Evolutionary conservation across 768 basidiomycete species (phyloP), one percentile per base, ranked within the genome.

Genomic region (Serendipita sp.): DNA sequence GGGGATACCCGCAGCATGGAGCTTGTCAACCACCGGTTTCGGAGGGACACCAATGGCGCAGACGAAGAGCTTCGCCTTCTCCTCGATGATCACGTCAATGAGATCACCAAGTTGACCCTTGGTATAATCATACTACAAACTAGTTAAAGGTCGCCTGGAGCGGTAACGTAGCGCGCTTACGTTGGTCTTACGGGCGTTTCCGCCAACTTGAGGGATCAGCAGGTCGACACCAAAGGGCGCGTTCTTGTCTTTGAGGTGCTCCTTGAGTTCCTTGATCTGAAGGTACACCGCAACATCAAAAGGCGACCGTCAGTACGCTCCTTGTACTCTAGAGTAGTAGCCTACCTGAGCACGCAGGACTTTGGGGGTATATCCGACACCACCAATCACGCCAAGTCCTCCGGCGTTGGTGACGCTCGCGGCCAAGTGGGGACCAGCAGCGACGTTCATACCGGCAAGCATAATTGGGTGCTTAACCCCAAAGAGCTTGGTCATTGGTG

Each of bases 331-430:
- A 11, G 13, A 40, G 46, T 1, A 34, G 40, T 18, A 44, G 68
- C 77, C 65, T 66, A 88, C 89, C 79, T 91, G 91, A 69, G 81
- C 77, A 48, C 86, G 82, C 27, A 92, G 79, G 62, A 88, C 78
- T 73, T 87, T 88, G 23, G 88, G 88, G 2, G 91, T 90, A 71
- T 87, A 92, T 0, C 89, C 89, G 36, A 87, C 78, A 63, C 93
- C 93, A 43, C 93, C 93, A 66, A 97, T 91, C 62, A 95, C 91
- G 67, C 93, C 93, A 46, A 96, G 69, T 62, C 93, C 93, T 55
- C 93, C 92, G 31, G 91, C 93, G 70, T 95, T 96, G 48, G 90
- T 91, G 64, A 95, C 92, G 44, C 90, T 92, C 44, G 92, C 93
- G 16, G 91, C 92, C 29, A 93, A 75, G 73, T 79, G 86, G 10